Percentiles rank a stretch among this genome's conserved stretches.
phyloP scores from a whole-genome alignment of 768 basidiomycete species.

The Suillus subaureus region DNA sequence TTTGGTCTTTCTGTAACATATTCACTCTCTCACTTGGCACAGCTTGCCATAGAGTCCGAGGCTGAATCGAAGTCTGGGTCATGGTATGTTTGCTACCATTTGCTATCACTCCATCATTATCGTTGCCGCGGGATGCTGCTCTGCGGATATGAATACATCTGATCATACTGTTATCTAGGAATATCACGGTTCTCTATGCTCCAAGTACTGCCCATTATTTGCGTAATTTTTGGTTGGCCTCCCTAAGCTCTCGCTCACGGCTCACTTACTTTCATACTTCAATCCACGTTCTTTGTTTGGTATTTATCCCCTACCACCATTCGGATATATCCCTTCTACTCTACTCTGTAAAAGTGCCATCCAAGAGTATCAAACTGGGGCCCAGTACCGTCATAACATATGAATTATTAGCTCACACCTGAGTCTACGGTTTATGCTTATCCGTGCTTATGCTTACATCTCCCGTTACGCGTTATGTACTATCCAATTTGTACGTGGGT shows the following conservation, averaged over 20 bases:
- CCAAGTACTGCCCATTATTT: neutral
- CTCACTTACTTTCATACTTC: neutral
- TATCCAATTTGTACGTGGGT: no score
- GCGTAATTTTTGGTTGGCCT: neutral
- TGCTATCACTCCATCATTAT: neutral
- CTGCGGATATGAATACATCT: neutral
- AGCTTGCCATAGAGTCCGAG: neutral
- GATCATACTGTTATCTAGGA: neutral
- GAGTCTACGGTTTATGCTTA: no score
- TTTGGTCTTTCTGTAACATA: neutral
- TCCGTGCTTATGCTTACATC: no score
- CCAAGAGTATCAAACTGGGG: neutral
- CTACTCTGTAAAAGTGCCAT: neutral
- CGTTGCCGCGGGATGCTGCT: neutral
- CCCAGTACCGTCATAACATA: no score
- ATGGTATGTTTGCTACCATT: neutral
- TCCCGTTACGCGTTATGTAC: no score
- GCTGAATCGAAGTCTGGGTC: neutral
- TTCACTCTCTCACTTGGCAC: neutral
- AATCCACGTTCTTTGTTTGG: neutral
- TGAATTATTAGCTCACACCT: no score
- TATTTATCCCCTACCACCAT: neutral
- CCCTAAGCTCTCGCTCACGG: neutral
- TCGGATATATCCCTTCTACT: neutral
- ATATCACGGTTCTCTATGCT: neutral